These are phyloP conservation scores for Microcos paniculata DNA, from an alignment of 345 rosid species.

Conservation along the genomic window DNA sequence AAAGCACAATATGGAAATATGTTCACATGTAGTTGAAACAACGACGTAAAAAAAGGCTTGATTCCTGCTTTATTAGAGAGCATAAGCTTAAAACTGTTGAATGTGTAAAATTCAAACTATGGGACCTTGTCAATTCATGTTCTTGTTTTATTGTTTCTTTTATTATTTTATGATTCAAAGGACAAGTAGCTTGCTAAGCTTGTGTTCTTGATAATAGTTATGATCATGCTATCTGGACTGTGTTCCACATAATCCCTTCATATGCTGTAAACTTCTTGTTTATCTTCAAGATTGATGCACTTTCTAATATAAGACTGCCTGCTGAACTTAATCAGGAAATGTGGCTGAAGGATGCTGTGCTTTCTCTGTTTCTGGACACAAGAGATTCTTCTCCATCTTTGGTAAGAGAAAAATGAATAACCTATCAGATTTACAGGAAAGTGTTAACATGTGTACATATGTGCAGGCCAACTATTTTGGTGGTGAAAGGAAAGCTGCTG, in stretches of 20 bases:
- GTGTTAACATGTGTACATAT: conserved; percentile 21
- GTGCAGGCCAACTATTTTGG: conserved; percentile 65
- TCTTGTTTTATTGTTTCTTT: neutral
- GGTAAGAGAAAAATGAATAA: conserved; percentile 46
- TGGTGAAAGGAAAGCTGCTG: conserved; percentile 54
- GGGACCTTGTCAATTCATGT: neutral
- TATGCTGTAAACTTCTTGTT: conserved; percentile 4
- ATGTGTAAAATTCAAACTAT: neutral
- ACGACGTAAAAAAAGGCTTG: neutral
- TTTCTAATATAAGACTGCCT: conserved; percentile 34
- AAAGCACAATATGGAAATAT: neutral
- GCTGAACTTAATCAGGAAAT: conserved; percentile 67
- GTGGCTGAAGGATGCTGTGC: conserved; percentile 85
- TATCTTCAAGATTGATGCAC: conserved; percentile 23
- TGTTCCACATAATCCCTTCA: conserved; percentile 10
- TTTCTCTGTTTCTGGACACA: conserved; percentile 79
- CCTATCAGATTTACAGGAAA: conserved; percentile 6
- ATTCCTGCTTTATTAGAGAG: neutral
- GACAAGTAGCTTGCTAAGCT: neutral
- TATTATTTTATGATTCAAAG: conserved; percentile 4
- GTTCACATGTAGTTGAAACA: neutral
- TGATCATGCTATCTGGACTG: conserved; percentile 7
- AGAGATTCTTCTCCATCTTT: conserved; percentile 76
- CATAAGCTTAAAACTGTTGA: neutral
- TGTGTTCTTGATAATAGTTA: conserved; percentile 1